phyloP scores from a whole-genome alignment of 2,329 filamentous ascomycete species.

The Cyanodermella asteris region DNA sequence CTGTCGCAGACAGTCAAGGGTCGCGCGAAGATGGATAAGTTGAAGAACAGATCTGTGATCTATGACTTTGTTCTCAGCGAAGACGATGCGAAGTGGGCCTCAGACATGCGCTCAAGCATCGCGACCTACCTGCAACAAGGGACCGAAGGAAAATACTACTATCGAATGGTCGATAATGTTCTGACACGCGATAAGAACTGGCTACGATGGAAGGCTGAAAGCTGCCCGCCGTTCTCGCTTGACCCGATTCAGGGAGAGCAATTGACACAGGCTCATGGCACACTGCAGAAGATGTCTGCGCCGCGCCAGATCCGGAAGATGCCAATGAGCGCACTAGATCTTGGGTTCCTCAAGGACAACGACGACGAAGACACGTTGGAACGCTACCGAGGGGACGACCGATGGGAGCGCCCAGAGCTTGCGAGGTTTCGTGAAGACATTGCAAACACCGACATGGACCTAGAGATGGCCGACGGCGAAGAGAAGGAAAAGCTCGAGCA shows the following conservation, averaged over 20 bases:
- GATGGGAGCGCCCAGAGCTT: conserved; percentile 47
- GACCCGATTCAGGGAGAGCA: conserved; percentile 46
- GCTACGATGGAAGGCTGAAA: conserved; percentile 95
- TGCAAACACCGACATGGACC: conserved; percentile 60
- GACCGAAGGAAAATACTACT: conserved; percentile 74
- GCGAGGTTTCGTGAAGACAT: conserved; percentile 56
- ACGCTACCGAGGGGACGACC: conserved; percentile 30
- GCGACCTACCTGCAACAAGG: conserved; percentile 65
- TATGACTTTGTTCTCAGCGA: conserved; percentile 61
- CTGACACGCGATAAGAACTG: conserved; percentile 93
- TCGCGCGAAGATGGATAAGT: conserved; percentile 53
- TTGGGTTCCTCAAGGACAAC: conserved; percentile 56
- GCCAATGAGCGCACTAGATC: conserved; percentile 50
- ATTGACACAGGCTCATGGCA: conserved; percentile 46
- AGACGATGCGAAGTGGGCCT: conserved; percentile 75
- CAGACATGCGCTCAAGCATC: conserved; percentile 54
- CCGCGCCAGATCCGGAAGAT: conserved; percentile 48
- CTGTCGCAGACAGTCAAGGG: conserved; percentile 67
- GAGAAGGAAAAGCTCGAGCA: conserved; percentile 35
- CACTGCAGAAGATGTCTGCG: conserved; percentile 42
- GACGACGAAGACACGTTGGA: conserved; percentile 41
- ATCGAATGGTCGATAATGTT: conserved; percentile 91
- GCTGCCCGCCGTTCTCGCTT: conserved; percentile 67
- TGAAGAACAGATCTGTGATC: conserved; percentile 71
- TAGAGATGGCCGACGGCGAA: conserved; percentile 53